Base-by-base conservation (phyloP, 176 grass and related monocot species). In the Oryza meridionalis region DNA sequence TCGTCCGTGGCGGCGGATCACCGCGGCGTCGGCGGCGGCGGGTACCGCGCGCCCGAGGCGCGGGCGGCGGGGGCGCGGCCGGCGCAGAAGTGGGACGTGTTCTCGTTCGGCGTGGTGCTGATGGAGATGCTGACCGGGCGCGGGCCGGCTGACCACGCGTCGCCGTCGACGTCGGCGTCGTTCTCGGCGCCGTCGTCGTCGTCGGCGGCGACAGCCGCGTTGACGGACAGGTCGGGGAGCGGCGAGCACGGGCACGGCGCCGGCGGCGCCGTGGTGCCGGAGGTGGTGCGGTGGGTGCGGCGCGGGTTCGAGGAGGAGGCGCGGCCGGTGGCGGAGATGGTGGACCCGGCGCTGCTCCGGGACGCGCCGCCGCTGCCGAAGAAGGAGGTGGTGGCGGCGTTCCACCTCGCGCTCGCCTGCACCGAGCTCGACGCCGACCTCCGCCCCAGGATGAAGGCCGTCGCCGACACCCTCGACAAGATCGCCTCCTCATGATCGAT, bases 11-110 rank as follows among this genome's bases (percentile, higher is more conserved):
- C 14, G 2, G 17, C 46, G 8, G 94, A 94, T 11, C 79, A 15
- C 35, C 44, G 81, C 12, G 85, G 82, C 3, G 85, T 79, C 3
- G 83, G 81, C 12, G 85, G 82, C 3, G 85, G 82, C 3, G 83
- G 85, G 5, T 96, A 98, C 85, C 65, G 78, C 10, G 91, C 96
- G n/a, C 96, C 93, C 8, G 96, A 95, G 80, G 83, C 69, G 6
- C 83, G 85, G 1, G 22, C 25, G 9, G 13, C 85, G 0, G 72
- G 78, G 1, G 75, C 79, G 24, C 71, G 27, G 22, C 83, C 77
- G 31, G 17, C 83, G 55, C 96, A 98, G 59, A 92, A 92, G 87
- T 96, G 93, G 85, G 96, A 96, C 27, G 96, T 98, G 77, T 99
- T 89, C 67, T 86, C 93, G 14, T 89, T 96, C 43, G 91, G 93